Conservation (phyloP, 2,329 filamentous ascomycete genomes). For the Nigrospora osmanthi region DNA sequence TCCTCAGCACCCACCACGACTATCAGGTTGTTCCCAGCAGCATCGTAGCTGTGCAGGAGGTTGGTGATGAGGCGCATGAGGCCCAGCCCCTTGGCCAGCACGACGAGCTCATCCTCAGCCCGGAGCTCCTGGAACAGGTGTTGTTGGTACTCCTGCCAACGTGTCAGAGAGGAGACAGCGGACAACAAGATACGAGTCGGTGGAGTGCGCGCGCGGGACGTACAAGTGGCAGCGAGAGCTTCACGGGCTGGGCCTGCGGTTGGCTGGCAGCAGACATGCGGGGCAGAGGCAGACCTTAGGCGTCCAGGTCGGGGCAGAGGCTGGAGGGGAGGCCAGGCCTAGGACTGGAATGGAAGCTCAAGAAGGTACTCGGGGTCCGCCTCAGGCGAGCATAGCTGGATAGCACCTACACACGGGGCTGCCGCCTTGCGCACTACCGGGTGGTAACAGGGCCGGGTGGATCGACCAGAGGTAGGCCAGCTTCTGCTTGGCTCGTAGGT, state of each 20-base stretch:
- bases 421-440: too few relatives aligned
- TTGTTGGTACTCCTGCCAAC: conserved; percentile 74
- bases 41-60: conserved; percentile 92
- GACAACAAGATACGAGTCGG: conserved; percentile 6
- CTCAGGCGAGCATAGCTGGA: too few relatives aligned
- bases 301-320: too few relatives aligned
- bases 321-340: too few relatives aligned
- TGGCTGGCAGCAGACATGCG: conserved; percentile 46
- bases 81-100: conserved; percentile 86
- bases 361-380: too few relatives aligned
- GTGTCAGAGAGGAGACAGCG: neutral
- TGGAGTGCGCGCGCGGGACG: neutral
- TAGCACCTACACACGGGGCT: too few relatives aligned
- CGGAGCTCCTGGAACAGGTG: conserved; percentile 87
- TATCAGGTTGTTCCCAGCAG: conserved; percentile 86
- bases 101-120: conserved; percentile 84
- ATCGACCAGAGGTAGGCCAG: too few relatives aligned
- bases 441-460: too few relatives aligned
- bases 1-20: conserved; percentile 85
- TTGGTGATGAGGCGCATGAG: conserved; percentile 92
- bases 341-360: too few relatives aligned
- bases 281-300: conserved; percentile 17
- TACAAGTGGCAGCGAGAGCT: conserved; percentile 71
- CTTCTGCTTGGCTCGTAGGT: too few relatives aligned
- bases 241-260: conserved; percentile 65